phyloP scores from a whole-genome alignment of 2,329 filamentous ascomycete genomes.

The Apiospora sp. region DNA sequence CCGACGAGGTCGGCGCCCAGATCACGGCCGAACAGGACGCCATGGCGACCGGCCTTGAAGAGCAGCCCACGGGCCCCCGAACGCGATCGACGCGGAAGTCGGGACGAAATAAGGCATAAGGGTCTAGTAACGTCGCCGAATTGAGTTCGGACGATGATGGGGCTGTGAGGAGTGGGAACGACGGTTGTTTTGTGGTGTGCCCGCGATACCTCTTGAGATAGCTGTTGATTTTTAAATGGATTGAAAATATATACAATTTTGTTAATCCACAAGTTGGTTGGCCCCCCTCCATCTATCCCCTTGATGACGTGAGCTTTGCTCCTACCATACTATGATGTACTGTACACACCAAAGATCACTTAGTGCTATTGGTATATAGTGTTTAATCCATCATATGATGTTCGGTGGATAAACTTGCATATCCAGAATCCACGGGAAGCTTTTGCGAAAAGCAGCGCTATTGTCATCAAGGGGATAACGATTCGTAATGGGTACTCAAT shows the following conservation, averaged over 20 bases:
- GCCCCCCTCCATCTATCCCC: too few species aligned
- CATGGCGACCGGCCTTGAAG: not conserved
- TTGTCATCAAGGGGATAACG: too few species aligned
- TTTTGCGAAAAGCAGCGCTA: too few species aligned
- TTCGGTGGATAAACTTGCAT: too few species aligned
- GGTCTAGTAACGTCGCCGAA: not conserved
- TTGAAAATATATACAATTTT: not conserved
- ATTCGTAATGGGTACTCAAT: not conserved
- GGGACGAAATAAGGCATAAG: conserved; percentile 16
- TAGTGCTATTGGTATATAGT: too few species aligned
- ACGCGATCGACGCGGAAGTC: conserved; percentile 8
- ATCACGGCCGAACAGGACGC: conserved; percentile 8
- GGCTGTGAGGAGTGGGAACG: not conserved
- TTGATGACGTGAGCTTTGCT: too few species aligned
- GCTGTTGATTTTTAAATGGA: not conserved
- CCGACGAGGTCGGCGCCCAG: not conserved
- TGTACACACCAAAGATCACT: too few species aligned
- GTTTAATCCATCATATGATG: too few species aligned
- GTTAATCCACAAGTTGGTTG: not conserved
- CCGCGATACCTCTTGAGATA: conserved; percentile 6
- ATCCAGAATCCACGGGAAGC: too few species aligned
- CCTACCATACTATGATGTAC: too few species aligned
- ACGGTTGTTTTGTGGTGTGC: conserved; percentile 12
- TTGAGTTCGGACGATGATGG: not conserved
- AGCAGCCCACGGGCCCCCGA: not conserved